A percentile compares a stretch with the other conserved stretches of the same genome.
These are phyloP conservation scores for Oidium heveae DNA, from an alignment of 2,329 filamentous ascomycete genomes.

Conservation along the genomic window DNA sequence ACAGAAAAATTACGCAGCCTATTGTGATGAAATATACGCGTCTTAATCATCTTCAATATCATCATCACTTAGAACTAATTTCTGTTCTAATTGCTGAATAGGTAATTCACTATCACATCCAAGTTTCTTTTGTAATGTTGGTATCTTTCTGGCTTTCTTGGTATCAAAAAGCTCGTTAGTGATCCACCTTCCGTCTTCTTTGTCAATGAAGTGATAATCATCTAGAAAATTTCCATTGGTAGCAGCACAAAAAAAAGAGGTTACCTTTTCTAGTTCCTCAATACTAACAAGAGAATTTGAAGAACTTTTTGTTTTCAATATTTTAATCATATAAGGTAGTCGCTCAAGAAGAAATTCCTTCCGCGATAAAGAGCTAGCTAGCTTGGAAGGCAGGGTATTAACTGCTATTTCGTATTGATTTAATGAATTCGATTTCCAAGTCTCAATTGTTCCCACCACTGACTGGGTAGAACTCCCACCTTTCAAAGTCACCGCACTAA, in stretches of 20 bases:
- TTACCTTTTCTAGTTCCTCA: constrained; percentile 17
- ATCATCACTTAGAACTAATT: constrained; percentile 53
- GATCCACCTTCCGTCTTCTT: constrained; percentile 26
- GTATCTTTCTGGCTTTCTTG: constrained; percentile 23
- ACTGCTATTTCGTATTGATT: not conserved
- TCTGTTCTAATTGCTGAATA: constrained; percentile 21
- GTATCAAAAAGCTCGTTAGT: constrained; percentile 35
- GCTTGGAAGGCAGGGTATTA: not conserved
- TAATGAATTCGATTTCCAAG: not conserved
- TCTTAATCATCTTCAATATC: constrained; percentile 43
- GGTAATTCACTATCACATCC: constrained; percentile 6
- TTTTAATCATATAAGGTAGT: constrained; percentile 59
- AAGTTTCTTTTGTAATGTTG: constrained; percentile 9
- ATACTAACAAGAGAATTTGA: constrained; percentile 11
- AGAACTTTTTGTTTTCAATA: constrained; percentile 19
- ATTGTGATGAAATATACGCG: no score
- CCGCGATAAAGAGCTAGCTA: constrained; percentile 29
- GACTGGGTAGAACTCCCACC: not conserved
- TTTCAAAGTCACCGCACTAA: not conserved
- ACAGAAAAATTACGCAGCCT: no score
- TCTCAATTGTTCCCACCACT: not conserved
- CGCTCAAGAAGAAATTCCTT: constrained; percentile 61
- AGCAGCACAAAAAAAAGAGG: constrained; percentile 14
- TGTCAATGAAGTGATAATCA: constrained; percentile 18
- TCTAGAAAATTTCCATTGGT: constrained; percentile 21